Evolutionary conservation across 1,139 yeast species (phyloP).

Genomic region (Yamadazyma diddensiae): DNA sequence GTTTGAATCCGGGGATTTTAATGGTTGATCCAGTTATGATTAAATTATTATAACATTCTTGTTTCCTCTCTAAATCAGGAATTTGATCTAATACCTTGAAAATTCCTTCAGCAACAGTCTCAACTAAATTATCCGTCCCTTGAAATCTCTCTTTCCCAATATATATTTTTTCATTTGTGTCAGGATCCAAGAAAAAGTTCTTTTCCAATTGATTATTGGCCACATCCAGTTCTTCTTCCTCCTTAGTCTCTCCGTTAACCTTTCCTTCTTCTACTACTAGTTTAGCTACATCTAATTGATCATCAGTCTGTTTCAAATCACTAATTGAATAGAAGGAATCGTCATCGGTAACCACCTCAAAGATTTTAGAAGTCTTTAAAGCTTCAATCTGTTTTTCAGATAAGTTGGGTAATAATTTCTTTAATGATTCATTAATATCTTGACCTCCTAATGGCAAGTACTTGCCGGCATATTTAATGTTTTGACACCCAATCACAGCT

Average conservation of each 20-base stretch:
- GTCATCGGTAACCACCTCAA: slow-evolving; percentile 63
- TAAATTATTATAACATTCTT: slow-evolving; percentile 84
- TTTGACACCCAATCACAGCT: slow-evolving; percentile 72
- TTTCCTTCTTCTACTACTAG: slow-evolving; percentile 71
- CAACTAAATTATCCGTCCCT: slow-evolving; percentile 64
- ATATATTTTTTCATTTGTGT: slow-evolving; percentile 48
- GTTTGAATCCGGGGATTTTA: slow-evolving; percentile 72
- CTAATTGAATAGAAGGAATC: slow-evolving; percentile 61
- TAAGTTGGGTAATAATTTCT: slow-evolving; percentile 56
- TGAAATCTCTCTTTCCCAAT: slow-evolving; percentile 88
- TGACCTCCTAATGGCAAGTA: slow-evolving; percentile 59
- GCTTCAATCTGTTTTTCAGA: slow-evolving; percentile 61
- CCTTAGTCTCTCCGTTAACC: slow-evolving; percentile 14
- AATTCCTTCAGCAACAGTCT: slow-evolving; percentile 51
- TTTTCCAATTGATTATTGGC: slow-evolving; percentile 61
- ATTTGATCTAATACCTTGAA: slow-evolving; percentile 52
- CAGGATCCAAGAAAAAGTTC: slow-evolving; percentile 62
- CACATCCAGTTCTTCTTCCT: slow-evolving; percentile 32
- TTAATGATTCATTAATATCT: slow-evolving; percentile 53
- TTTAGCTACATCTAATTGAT: slow-evolving; percentile 84
- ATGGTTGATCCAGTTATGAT: slow-evolving; percentile 77
- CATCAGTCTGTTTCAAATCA: slow-evolving; percentile 51
- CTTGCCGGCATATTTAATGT: slow-evolving; percentile 52
- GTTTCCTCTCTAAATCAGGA: slow-evolving; percentile 69
- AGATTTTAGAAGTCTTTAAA: slow-evolving; percentile 71